A percentile compares a stretch with the other conserved stretches of the same genome.
Conservation (phyloP, 345 rosid genomes). For the Euphorbia lathyris region DNA sequence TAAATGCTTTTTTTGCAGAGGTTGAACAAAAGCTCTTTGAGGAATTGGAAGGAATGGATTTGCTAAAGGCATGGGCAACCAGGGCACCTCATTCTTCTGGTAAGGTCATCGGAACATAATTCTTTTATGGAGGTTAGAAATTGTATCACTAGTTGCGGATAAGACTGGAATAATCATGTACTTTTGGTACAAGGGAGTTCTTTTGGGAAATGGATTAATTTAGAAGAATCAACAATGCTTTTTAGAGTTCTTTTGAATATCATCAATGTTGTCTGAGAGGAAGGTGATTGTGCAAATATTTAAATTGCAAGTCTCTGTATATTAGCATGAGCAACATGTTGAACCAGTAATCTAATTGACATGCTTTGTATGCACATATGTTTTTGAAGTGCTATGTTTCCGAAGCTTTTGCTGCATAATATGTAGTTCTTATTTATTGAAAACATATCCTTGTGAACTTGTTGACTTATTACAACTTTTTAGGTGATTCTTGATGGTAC, state of each 20-base stretch:
- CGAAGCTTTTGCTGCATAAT: too few species aligned
- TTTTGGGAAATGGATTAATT: background rate
- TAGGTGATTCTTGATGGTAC: constrained; percentile 16
- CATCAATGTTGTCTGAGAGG: background rate
- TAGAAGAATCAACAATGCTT: background rate
- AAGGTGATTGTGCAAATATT: background rate
- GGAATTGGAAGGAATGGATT: constrained; percentile 92
- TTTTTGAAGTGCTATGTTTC: too few species aligned
- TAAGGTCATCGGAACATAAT: constrained; percentile 15
- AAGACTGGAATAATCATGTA: too few species aligned
- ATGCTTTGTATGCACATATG: background rate
- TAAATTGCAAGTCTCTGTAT: background rate
- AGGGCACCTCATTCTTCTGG: constrained; percentile 96
- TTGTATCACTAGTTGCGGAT: background rate
- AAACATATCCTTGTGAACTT: too few species aligned
- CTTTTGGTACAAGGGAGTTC: background rate
- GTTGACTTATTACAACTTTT: too few species aligned
- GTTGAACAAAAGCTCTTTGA: constrained; percentile 69
- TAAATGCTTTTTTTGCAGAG: constrained; percentile 88
- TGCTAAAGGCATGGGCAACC: constrained; percentile 69
- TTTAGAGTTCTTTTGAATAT: background rate
- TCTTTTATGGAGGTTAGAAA: background rate
- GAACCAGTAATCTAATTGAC: background rate
- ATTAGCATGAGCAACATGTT: background rate
- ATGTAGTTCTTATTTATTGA: too few species aligned